A percentile compares a stretch with the other conserved stretches of the same genome.
phyloP scores from a whole-genome alignment of 1,139 yeast species.

The Scheffersomyces quercinus region DNA sequence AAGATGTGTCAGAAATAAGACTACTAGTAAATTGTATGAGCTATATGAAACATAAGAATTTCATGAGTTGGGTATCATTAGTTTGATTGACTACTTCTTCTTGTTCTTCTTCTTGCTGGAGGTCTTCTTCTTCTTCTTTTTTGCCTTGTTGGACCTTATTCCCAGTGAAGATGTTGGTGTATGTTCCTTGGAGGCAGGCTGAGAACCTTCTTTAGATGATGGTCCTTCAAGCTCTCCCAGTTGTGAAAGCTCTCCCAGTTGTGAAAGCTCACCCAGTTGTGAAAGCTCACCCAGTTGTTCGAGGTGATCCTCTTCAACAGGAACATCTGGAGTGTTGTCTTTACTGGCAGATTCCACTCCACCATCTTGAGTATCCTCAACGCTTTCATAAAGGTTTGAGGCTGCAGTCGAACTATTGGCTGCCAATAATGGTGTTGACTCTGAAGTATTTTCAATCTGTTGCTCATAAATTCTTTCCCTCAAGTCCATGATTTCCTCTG shows the following conservation, averaged over 20 bases:
- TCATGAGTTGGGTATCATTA: not conserved
- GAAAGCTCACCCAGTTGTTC: not conserved
- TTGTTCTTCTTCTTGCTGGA: constrained; percentile 10
- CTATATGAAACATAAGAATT: not conserved
- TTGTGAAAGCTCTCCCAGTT: not conserved
- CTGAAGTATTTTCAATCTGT: constrained; percentile 9
- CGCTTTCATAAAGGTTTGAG: not conserved
- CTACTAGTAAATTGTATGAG: not conserved
- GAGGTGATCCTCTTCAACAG: no score
- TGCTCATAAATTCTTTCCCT: constrained; percentile 40
- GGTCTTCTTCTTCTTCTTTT: constrained; percentile 6
- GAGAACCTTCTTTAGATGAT: not conserved
- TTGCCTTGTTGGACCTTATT: not conserved
- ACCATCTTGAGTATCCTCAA: constrained; percentile 1
- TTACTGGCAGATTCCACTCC: not conserved
- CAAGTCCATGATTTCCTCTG: constrained; percentile 43
- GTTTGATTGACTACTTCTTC: constrained; percentile 7
- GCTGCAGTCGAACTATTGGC: not conserved
- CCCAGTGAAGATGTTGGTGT: constrained; percentile 2
- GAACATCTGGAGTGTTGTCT: constrained; percentile 1
- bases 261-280: not conserved
- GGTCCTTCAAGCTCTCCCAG: not conserved
- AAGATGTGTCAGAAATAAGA: not conserved
- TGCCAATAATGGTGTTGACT: not conserved
- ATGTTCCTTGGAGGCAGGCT: constrained; percentile 6